A percentile compares a stretch with the other conserved stretches of the same genome.
phyloP scores from a whole-genome alignment of 352 stramenopile species.

The Globisporangium parvum region DNA sequence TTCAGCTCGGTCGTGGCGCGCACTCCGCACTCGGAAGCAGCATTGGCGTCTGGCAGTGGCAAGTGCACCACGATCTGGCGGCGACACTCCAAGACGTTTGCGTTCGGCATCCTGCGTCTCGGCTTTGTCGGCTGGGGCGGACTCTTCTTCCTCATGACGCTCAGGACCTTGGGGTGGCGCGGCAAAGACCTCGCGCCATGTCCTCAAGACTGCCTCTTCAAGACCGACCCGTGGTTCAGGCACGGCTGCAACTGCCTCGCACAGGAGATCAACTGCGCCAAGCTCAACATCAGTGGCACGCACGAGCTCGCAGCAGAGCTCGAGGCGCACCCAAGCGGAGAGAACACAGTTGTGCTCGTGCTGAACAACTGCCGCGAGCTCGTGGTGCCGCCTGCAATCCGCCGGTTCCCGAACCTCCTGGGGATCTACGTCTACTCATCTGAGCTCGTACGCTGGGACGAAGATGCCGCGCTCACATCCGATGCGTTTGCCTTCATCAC shows the following conservation, averaged over 20 bases:
- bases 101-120: not conserved
- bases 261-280: conserved; percentile 8
- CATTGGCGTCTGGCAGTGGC: not conserved
- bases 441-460: conserved; percentile 1
- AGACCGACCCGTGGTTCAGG: not conserved
- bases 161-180: not conserved
- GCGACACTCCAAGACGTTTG: not conserved
- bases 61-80: not conserved
- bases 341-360: not conserved
- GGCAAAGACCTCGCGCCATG: not conserved
- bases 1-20: not conserved
- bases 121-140: not conserved
- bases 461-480: conserved; percentile 7
- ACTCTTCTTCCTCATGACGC: not conserved
- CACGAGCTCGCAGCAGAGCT: not conserved
- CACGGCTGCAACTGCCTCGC: conserved; percentile 1
- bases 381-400: conserved; percentile 2
- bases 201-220: not conserved
- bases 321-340: not conserved
- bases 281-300: conserved; percentile 7
- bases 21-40: not conserved
- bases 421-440: conserved; percentile 6
- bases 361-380: not conserved
- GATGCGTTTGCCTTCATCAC: conserved; percentile 3
- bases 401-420: conserved; percentile 1